phyloP scores from a whole-genome alignment of 1,284 basidiomycete genomes.

The Puccinia horiana region DNA sequence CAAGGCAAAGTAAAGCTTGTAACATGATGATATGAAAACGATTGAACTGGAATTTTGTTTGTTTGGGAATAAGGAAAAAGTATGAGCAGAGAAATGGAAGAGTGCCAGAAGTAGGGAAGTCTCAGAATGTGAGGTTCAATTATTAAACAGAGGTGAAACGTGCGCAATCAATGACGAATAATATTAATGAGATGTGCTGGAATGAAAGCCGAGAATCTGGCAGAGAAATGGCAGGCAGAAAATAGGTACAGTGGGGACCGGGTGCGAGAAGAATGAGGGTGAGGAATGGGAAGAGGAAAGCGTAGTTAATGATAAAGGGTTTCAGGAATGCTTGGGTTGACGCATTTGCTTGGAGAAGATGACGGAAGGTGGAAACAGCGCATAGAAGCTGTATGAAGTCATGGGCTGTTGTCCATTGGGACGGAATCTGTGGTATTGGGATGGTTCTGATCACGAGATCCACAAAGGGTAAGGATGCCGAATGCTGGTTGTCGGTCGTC shows the following conservation, averaged over 20 bases:
- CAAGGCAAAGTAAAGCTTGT: conserved; percentile 33
- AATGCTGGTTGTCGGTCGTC: not conserved
- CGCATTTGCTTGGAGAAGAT: conserved; percentile 13
- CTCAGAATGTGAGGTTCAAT: not conserved
- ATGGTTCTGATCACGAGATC: conserved; percentile 17
- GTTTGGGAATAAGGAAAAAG: not conserved
- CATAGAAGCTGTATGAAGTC: conserved; percentile 28
- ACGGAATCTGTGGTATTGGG: not conserved
- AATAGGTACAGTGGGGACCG: not conserved
- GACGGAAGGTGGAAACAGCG: not conserved
- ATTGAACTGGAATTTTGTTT: conserved; percentile 1
- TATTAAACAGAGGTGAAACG: conserved; percentile 16
- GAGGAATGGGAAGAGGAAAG: not conserved
- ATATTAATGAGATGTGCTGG: not conserved
- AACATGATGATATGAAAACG: conserved; percentile 39
- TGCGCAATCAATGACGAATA: conserved; percentile 7
- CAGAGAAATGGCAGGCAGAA: not conserved
- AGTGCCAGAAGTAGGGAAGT: conserved; percentile 11
- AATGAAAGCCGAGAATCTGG: not conserved
- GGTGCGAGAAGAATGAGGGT: not conserved
- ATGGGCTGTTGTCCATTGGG: conserved; percentile 13
- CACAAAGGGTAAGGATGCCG: not conserved
- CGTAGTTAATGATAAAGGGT: conserved; percentile 3
- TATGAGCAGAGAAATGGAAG: conserved; percentile 1
- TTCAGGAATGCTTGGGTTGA: not conserved